Evolutionary conservation across 1,139 yeast species (phyloP), one percentile per base, ranked within the genome.

Genomic region (Wickerhamomyces sp.): DNA sequence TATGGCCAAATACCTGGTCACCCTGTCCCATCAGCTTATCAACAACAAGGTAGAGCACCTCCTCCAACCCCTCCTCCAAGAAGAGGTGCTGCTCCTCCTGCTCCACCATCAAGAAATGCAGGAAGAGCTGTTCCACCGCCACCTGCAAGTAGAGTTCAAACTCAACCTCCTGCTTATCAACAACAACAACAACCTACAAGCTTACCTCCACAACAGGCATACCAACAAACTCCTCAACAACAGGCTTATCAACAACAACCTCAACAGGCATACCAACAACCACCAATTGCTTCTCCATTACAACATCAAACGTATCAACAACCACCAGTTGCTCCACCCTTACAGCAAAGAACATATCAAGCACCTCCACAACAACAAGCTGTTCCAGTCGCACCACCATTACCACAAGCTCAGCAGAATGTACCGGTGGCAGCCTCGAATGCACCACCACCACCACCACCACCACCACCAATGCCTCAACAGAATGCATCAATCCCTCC

Each of bases 11-110:
- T 41, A 61, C 60, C 32, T 60, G 62, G 26, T 59, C 57, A 5
- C 63, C 67, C 6, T 59, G 23, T 50, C 59, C 13, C 60, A 60
- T n/a, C 58, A 18, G 23, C 23, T 18, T 18, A 64, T 11, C 61
- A 57, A 23, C 58, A 56, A 6, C 57, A 59, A 27, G 47, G 55
- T 6, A 45, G 55, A 40, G 55, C 59, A 13, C 55, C 62, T 9
- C 61, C 65, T 8, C 66, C 70, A 10, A 67, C 72, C 26, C 67
- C 69, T 8, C 71, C 73, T 9, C 66, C 71, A 14, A 61, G 65
- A 39, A 61, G 69, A 29, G 65, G 64, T 42, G 63, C 50, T 39
- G 56, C 57, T 11, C 61, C 65, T 8, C 66, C 70, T 10, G 67
- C 72, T 27, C 67, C 69, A 9, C 70, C 73, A 8, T 66, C 71